phyloP scores from a whole-genome alignment of 2,329 filamentous ascomycete genomes.

The Neonectria hederae region DNA sequence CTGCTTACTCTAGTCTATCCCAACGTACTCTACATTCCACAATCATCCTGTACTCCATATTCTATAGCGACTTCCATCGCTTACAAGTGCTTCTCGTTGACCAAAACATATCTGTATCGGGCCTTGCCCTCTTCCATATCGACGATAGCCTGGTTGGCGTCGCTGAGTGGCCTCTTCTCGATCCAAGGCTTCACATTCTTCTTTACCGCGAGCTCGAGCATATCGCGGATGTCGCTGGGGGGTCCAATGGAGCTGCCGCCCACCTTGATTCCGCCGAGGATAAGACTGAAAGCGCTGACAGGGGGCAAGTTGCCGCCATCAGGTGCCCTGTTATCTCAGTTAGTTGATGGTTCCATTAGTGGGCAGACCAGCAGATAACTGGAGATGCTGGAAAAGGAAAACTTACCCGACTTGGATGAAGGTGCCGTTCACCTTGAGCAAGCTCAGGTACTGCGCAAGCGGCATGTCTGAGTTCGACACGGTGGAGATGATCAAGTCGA shows the following conservation, averaged over 20 bases:
- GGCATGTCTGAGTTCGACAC: constrained; percentile 49
- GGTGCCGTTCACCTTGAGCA: constrained; percentile 61
- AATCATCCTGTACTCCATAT: not conserved
- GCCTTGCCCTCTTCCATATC: constrained; percentile 65
- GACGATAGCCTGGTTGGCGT: constrained; percentile 64
- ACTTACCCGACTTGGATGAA: constrained; percentile 66
- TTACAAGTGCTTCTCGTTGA: constrained; percentile 17
- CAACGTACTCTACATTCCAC: not conserved
- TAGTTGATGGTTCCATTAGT: constrained; percentile 2
- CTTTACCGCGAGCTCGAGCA: constrained; percentile 65
- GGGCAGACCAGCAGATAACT: not conserved
- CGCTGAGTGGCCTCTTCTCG: constrained; percentile 61
- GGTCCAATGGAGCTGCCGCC: constrained; percentile 56
- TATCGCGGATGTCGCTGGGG: constrained; percentile 65
- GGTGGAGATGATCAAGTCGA: constrained; percentile 78
- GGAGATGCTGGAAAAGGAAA: not conserved
- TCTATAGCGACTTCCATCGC: not conserved
- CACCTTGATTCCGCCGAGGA: constrained; percentile 12
- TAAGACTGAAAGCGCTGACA: constrained; percentile 16
- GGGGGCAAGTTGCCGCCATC: constrained; percentile 21
- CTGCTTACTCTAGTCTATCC: not conserved
- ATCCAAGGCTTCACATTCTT: constrained; percentile 66
- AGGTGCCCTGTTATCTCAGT: constrained; percentile 39
- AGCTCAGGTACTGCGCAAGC: constrained; percentile 19
- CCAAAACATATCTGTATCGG: constrained; percentile 56